phyloP scores from a whole-genome alignment of 1,284 basidiomycete genomes.

The Tilletia walkeri region DNA sequence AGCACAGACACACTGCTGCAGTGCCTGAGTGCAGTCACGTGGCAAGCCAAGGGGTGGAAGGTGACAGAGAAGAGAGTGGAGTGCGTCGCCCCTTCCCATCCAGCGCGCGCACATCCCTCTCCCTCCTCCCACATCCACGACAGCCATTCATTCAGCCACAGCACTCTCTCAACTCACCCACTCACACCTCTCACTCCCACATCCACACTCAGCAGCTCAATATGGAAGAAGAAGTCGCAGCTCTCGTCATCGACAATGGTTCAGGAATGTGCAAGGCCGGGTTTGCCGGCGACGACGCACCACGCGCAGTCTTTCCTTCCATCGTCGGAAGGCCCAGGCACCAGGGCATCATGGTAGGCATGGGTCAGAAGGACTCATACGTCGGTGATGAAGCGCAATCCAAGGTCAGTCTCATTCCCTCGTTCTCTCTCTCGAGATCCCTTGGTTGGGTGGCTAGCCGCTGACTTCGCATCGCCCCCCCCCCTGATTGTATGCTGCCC shows the following conservation, averaged over 20 bases:
- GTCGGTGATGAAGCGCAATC: conserved; percentile 80
- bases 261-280: conserved; percentile 57
- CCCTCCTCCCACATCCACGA: too few species aligned
- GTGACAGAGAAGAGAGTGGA: too few species aligned
- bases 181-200: not conserved
- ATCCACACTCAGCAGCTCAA: not conserved
- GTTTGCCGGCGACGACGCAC: conserved; percentile 74
- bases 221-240: conserved; percentile 53
- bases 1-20: too few species aligned
- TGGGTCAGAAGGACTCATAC: conserved; percentile 59
- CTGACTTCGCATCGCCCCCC: too few species aligned
- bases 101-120: too few species aligned
- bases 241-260: conserved; percentile 57
- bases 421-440: too few species aligned
- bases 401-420: conserved; percentile 58
- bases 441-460: too few species aligned
- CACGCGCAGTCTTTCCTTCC: conserved; percentile 75
- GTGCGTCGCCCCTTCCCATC: too few species aligned
- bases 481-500: too few species aligned
- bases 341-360: conserved; percentile 79
- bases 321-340: conserved; percentile 90
- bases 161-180: conserved; percentile 2
- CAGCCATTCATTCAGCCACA: not conserved
- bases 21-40: too few species aligned
- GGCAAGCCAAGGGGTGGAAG: too few species aligned